Conservation (phyloP, 352 stramenopile species). For the Phytophthora agathidicida region DNA sequence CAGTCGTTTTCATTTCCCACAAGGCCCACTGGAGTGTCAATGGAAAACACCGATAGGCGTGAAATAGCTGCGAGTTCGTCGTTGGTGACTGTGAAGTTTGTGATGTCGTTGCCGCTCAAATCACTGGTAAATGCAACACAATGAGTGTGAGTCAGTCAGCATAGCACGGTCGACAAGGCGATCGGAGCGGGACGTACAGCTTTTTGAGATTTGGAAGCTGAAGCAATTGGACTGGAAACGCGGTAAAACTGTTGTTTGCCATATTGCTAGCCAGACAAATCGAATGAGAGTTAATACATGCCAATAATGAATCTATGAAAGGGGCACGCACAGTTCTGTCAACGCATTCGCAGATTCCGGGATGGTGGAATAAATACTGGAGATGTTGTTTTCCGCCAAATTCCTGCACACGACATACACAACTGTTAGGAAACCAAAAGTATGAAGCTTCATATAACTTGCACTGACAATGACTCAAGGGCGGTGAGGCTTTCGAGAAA, state of each 20-base stretch:
- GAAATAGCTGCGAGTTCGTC: constrained; percentile 40
- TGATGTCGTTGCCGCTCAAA: constrained; percentile 46
- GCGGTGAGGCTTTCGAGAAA: constrained; percentile 42
- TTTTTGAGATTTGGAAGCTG: constrained; percentile 47
- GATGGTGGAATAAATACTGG: constrained; percentile 39
- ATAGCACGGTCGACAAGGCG: not conserved
- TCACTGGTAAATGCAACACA: constrained; percentile 30
- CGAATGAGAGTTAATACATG: too few relatives aligned
- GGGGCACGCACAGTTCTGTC: constrained; percentile 31
- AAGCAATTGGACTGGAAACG: constrained; percentile 48
- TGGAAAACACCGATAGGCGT: constrained; percentile 35
- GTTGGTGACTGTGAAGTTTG: constrained; percentile 47
- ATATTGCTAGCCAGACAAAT: constrained; percentile 36
- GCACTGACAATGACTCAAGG: constrained; percentile 33
- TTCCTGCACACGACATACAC: constrained; percentile 20
- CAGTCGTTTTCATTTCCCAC: constrained; percentile 17
- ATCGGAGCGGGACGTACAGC: constrained; percentile 36
- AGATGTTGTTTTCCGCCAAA: constrained; percentile 37
- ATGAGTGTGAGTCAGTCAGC: not conserved
- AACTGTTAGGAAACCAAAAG: not conserved
- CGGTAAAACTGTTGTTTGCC: constrained; percentile 46
- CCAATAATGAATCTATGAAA: not conserved
- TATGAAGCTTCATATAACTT: not conserved
- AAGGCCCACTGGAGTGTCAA: constrained; percentile 10
- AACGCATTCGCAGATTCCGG: constrained; percentile 25